Evolutionary conservation across 441 rosid species (phyloP).

Genomic region (Melastoma candidum): DNA sequence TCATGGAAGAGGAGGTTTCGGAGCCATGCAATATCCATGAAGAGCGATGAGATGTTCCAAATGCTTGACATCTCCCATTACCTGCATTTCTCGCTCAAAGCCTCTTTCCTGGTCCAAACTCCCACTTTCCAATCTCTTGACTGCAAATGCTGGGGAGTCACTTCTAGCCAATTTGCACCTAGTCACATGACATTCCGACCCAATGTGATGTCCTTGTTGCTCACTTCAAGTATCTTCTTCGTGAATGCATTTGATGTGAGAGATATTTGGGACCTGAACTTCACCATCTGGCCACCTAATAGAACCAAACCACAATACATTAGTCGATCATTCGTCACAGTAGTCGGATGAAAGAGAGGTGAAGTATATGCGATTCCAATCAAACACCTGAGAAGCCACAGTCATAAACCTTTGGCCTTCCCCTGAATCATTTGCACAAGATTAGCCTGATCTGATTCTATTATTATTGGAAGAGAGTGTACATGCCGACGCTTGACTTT

Average conservation of each 20-base stretch:
- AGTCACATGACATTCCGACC: constrained; percentile 71
- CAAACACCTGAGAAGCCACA: constrained; percentile 43
- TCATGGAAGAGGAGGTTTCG: constrained; percentile 77
- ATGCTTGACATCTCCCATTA: constrained; percentile 88
- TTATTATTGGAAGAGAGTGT: too few species aligned
- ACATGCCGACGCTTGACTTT: too few species aligned
- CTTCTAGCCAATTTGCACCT: constrained; percentile 51
- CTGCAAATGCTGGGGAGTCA: constrained; percentile 53
- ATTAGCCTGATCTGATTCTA: constrained; percentile 17
- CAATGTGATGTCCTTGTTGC: constrained; percentile 62
- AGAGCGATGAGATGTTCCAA: constrained; percentile 58
- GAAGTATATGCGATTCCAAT: background rate
- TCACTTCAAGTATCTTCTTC: constrained; percentile 52
- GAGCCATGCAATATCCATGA: constrained; percentile 59
- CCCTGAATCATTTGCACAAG: constrained; percentile 65
- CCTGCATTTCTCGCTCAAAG: constrained; percentile 65
- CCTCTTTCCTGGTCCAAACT: constrained; percentile 59
- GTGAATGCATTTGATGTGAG: constrained; percentile 39
- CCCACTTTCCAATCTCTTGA: constrained; percentile 64
- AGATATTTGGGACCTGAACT: constrained; percentile 56
- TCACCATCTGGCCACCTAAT: constrained; percentile 66
- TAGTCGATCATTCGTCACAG: background rate
- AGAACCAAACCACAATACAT: background rate
- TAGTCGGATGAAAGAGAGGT: background rate
- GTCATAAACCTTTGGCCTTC: constrained; percentile 27